These are phyloP conservation scores for Globisporangium polare DNA, from an alignment of 352 stramenopile species.

Conservation along the genomic window DNA sequence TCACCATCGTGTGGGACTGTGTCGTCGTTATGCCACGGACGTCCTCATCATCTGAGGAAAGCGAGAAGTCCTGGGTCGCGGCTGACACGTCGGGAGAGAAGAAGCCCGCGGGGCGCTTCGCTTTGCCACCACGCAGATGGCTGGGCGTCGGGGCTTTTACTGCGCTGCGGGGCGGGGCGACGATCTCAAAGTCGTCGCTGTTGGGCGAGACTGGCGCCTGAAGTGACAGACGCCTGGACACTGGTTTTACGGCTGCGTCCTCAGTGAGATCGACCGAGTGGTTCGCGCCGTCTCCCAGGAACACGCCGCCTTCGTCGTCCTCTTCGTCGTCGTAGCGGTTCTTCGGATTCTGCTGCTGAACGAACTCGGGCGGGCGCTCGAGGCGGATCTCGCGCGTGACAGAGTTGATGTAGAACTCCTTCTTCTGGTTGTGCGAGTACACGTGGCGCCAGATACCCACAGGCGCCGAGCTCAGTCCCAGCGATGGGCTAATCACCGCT, in stretches of 20 bases:
- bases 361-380: constrained; percentile 41
- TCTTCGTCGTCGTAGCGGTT: constrained; percentile 48
- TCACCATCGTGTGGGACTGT: neutral
- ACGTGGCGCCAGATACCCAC: constrained; percentile 68
- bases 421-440: constrained; percentile 48
- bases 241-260: constrained; percentile 8
- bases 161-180: constrained; percentile 19
- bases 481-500: neutral
- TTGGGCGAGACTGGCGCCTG: neutral
- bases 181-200: constrained; percentile 8
- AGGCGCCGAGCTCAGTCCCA: constrained; percentile 12
- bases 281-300: constrained; percentile 18
- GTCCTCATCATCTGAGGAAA: constrained; percentile 27
- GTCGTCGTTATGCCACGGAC: neutral
- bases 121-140: constrained; percentile 25
- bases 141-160: constrained; percentile 14
- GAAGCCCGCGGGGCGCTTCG: constrained; percentile 29
- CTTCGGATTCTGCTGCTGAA: constrained; percentile 48
- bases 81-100: constrained; percentile 34
- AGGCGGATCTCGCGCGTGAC: constrained; percentile 69
- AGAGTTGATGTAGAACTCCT: constrained; percentile 80
- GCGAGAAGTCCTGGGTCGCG: constrained; percentile 31
- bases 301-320: constrained; percentile 22
- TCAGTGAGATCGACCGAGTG: constrained; percentile 12
- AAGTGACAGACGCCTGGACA: neutral